Evolutionary conservation across 805 yeast genomes (phyloP), one percentile per base, ranked within the genome.

Genomic region (Candida koratica): DNA sequence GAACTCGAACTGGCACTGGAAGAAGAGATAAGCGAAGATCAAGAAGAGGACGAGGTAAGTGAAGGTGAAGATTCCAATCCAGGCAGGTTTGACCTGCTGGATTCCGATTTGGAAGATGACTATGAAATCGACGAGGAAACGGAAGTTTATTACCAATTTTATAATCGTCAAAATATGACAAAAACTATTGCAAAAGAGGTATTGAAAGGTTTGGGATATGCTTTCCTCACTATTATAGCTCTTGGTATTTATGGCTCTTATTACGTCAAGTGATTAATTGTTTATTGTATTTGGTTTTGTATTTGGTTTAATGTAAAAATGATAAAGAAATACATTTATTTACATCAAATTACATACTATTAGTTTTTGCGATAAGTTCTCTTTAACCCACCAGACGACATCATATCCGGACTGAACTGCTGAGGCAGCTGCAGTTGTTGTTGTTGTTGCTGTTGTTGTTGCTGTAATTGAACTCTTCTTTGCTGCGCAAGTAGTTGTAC

Each of bases 171-270:
- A 37, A 25, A 24, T 25, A 11, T 37, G 27, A 24, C 13, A 13
- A 18, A 24, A 13, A 25, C 30, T n/a, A 4, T 59, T 30, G 45
- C 47, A 6, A 60, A 58, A 38, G 71, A 64, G 42, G 39, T 47
- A 10, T 52, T 47, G 5, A 64, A 60, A 41, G 71, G 65, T 10
- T 32, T 52, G 6, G 23, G 57, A 8, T 64, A 64, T 39, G 60
- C 48, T 4, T 25, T 49, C 8, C 61, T 56, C 2, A 61, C 69
- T 6, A 45, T 64, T 16, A 36, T 53, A 8, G 67, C 62, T 1
- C 48, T 64, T 34, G 67, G 64, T n/a, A 43, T 53, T 5, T 64
- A 61, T 46, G 69, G 69, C 12, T 48, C 59, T 26, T 45, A 45
- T 13, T 15, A 14, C 8, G 22, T 22, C 17, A 28, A 17, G 9